Base-by-base conservation (phyloP, 2,329 filamentous ascomycete species). In the Pestalotiopsis sp. region DNA sequence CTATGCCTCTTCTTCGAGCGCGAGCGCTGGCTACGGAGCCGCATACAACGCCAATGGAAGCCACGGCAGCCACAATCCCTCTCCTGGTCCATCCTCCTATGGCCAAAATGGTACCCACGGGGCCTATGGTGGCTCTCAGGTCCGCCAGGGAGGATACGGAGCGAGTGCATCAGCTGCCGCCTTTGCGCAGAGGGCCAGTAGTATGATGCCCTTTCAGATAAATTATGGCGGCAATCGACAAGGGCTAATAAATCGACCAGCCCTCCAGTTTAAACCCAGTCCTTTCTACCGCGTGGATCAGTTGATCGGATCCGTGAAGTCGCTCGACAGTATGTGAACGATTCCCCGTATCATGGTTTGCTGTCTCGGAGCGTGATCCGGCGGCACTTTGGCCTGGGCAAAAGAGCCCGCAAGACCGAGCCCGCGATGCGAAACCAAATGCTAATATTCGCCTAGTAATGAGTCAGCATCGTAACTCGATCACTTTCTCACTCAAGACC, bases 261-360 rank as follows among this genome's bases (percentile, higher is more conserved):
- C 41, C 45, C 68, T 74, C 12, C 69, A 78, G 12, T 86, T 85
- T 82, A 95, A 93, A 75, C 80, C 89, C 4, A 97, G 94, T 75
- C 95, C 96, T 0, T 99, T 98, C 79, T 98, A 95, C 76, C 88
- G 88, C 12, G 85, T 95, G 39, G 78, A 90, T 60, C 84, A 89
- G 67, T 86, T 89, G 36, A 80, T 98, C 5, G 89, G 93, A 4
- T 82, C 85, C 7, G 83, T 91, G 20, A 86, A 89, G 57, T 87
- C 89, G 67, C 93, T 94, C 72, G 93, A 95, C 79, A 87, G 95
- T 95, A 85, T 77, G 88, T 64, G 66, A 52, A 39, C 14, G 11
- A 27, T 27, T 58, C 11, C 9, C 13, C 11, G 23, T 27, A 9
- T 20, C 11, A 31, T 12, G 23, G 23, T 58, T 59, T 9, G 7